Evolutionary conservation across 116 monocot genomes (phyloP).

Genomic region (Posidonia oceanica): DNA sequence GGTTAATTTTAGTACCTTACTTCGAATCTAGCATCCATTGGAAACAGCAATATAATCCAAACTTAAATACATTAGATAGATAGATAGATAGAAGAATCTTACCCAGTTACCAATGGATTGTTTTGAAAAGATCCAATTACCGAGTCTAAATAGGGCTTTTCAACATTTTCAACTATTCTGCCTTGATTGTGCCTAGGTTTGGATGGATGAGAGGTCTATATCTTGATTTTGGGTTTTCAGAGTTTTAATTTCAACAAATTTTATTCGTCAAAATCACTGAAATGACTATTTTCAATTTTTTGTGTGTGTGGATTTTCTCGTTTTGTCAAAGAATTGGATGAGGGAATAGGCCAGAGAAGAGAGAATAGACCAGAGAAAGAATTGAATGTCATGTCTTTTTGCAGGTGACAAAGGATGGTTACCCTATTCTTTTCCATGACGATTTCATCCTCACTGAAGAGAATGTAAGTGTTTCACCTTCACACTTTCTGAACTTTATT

Average conservation of each 20-base stretch:
- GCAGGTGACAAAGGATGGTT: conserved; percentile 78
- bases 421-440: conserved; percentile 83
- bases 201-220: too few species aligned
- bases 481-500: background rate
- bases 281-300: background rate
- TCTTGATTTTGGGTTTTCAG: background rate
- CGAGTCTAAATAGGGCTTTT: too few species aligned
- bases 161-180: too few species aligned
- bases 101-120: too few species aligned
- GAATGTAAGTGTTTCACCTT: conserved; percentile 34
- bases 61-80: too few species aligned
- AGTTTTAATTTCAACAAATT: background rate
- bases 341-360: conserved; percentile 7
- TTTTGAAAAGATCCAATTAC: too few species aligned
- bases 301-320: background rate
- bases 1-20: too few species aligned
- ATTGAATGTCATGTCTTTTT: conserved; percentile 28
- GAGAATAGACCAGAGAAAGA: conserved; percentile 12
- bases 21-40: too few species aligned
- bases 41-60: too few species aligned
- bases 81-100: too few species aligned
- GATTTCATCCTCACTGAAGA: conserved; percentile 58
- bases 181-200: too few species aligned
- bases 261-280: background rate
- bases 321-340: conserved; percentile 3